These are phyloP conservation scores for Austroboletus festivus DNA, from an alignment of 768 basidiomycete species.

Conservation along the genomic window DNA sequence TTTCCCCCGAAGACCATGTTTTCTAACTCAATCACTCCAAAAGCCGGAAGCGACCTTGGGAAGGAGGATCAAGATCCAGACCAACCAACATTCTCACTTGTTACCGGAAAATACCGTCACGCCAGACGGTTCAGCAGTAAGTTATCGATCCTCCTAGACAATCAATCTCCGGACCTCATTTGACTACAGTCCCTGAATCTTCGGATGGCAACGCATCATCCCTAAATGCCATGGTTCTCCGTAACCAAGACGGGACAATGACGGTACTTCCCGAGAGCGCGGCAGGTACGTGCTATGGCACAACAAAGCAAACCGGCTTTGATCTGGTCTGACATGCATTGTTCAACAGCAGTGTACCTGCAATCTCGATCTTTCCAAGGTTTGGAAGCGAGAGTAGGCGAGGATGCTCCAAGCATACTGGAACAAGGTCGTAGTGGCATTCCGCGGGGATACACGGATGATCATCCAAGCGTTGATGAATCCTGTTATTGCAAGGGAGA, in stretches of 20 bases:
- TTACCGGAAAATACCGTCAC: slow-evolving; percentile 83
- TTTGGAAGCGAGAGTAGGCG: slow-evolving; percentile 70
- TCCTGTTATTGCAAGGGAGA: neutral
- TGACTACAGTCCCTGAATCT: slow-evolving; percentile 7
- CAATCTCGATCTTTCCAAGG: slow-evolving; percentile 75
- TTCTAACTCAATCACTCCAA: neutral
- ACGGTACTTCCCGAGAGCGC: slow-evolving; percentile 60
- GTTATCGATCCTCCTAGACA: neutral
- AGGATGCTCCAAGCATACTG: slow-evolving; percentile 75
- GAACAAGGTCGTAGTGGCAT: slow-evolving; percentile 91
- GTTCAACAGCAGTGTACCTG: slow-evolving; percentile 59
- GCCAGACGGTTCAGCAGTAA: slow-evolving; percentile 61
- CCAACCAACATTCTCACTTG: slow-evolving; percentile 77
- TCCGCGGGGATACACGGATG: slow-evolving; percentile 79
- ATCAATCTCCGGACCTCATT: slow-evolving; percentile 1
- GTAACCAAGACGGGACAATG: slow-evolving; percentile 63
- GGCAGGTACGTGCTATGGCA: slow-evolving; percentile 49
- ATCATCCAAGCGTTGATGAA: slow-evolving; percentile 18
- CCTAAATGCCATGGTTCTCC: slow-evolving; percentile 49
- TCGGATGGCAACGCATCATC: slow-evolving; percentile 20
- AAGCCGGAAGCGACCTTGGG: slow-evolving; percentile 4
- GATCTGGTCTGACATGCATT: slow-evolving; percentile 7
- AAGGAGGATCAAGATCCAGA: slow-evolving; percentile 52
- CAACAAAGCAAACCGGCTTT: slow-evolving; percentile 4
- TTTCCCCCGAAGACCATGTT: neutral